These are phyloP conservation scores for Corniculantispora saksenae DNA, from an alignment of 2,329 filamentous ascomycete species.

Conservation along the genomic window DNA sequence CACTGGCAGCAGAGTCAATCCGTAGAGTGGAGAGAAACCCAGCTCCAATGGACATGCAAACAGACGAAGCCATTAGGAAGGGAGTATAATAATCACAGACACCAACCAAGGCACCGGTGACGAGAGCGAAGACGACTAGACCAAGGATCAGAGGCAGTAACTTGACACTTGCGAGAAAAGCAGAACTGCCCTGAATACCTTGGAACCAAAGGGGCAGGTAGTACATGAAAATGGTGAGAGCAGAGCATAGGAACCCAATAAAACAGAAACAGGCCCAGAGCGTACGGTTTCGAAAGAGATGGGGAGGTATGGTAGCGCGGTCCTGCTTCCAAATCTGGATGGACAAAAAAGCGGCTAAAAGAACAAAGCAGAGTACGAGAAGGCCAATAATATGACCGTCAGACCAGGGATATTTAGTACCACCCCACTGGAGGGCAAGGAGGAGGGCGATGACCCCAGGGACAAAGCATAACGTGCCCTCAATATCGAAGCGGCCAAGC, in stretches of 20 bases:
- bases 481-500: slow-evolving; percentile 26
- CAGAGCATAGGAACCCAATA: slow-evolving; percentile 20
- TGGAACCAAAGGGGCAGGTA: slow-evolving; percentile 38
- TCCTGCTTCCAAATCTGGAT: slow-evolving; percentile 36
- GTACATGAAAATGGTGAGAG: slow-evolving; percentile 33
- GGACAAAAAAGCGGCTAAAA: slow-evolving; percentile 30
- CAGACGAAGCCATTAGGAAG: slow-evolving; percentile 33
- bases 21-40: slow-evolving; percentile 40
- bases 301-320: slow-evolving; percentile 38
- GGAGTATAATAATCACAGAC: slow-evolving; percentile 37
- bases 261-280: slow-evolving; percentile 27
- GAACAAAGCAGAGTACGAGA: slow-evolving; percentile 31
- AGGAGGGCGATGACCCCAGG: slow-evolving; percentile 40
- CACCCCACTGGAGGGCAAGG: slow-evolving; percentile 48
- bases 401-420: slow-evolving; percentile 35
- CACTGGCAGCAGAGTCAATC: slow-evolving; percentile 26
- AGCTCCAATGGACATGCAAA: slow-evolving; percentile 32
- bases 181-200: slow-evolving; percentile 33
- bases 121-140: slow-evolving; percentile 29
- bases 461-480: slow-evolving; percentile 27
- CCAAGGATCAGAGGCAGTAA: slow-evolving; percentile 35
- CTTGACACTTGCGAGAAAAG: slow-evolving; percentile 35
- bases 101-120: slow-evolving; percentile 30
- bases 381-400: slow-evolving; percentile 34
- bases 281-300: slow-evolving; percentile 37